Base-by-base conservation (phyloP, 805 yeast genomes). In the Saturnispora saitoi region DNA sequence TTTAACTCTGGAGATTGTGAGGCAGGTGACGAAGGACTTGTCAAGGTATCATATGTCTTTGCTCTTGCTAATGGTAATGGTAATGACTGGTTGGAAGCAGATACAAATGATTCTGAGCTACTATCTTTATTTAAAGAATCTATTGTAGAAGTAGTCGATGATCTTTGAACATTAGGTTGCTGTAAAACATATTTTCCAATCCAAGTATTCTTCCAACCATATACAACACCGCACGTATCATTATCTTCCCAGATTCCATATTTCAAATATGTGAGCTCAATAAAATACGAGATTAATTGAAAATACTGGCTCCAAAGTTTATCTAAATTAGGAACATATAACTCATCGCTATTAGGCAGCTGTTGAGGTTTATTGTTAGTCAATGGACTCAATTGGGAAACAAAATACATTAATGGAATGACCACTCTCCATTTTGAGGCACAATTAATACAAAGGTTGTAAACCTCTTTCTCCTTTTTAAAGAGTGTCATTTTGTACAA, bases 401-500 rank as follows among this genome's bases (percentile, higher is more conserved):
- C 64, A 56, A 83, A 83, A 37, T 89, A 85, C 59, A 87, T 79
- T 51, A 87, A 75, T 51, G 90, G 96, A 64, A 96, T 87, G 1
- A 84, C 77, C 50, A 86, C 80, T 58, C 98, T 77, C 45, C 89
- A 72, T 59, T 87, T 81, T 47, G 81, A 71, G 42, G 93, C 72
- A 66, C 98, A 91, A 57, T 80, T 81, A 51, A 83, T 81, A 62
- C 97, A 91, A 31, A 90, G 70, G 14, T 95, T 85, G 58, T 83
- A 83, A 43, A 67, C 51, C 69, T 70, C 53, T 40, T 54, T 58
- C 54, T 48, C 65, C 53, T 80, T 81, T 24, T 48, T 47, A 11
- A 48, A 42, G 3, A 45, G 41, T 5, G 42, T 34, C 59, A 90
- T 68, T 48, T 76, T 75, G 61, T 89, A 86, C 54, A 87, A 66